These are phyloP conservation scores for Sarocladiaceae sp. DNA, from an alignment of 2,329 filamentous ascomycete genomes.

Conservation along the genomic window DNA sequence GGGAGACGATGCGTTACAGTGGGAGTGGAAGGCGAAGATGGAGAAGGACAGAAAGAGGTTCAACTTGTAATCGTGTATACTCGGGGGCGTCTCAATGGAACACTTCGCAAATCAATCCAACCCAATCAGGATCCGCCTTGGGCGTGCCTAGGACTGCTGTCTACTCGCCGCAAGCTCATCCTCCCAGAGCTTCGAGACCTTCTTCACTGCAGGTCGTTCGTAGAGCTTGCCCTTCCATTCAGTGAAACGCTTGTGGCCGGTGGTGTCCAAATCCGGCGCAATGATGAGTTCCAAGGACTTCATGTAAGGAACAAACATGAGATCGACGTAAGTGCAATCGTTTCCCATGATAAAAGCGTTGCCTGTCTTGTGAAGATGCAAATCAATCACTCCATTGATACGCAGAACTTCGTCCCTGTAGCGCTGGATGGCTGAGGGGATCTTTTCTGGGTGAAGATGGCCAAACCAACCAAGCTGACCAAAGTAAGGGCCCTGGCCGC, in stretches of 20 bases:
- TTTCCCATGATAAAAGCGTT: constrained; percentile 18
- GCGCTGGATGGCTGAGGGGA: constrained; percentile 23
- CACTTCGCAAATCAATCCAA: no score
- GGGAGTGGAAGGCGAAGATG: constrained; percentile 95
- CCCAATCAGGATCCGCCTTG: no score
- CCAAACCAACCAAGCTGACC: constrained; percentile 19
- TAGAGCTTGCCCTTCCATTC: constrained; percentile 11
- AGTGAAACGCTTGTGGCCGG: constrained; percentile 11
- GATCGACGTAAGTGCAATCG: constrained; percentile 20
- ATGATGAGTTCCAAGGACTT: neutral
- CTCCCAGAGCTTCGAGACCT: neutral
- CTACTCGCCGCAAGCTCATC: neutral
- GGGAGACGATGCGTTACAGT: constrained; percentile 74
- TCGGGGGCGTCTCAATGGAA: no score
- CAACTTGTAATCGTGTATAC: constrained; percentile 59
- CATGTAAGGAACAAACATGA: constrained; percentile 21
- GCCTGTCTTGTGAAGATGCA: constrained; percentile 16
- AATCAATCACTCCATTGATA: constrained; percentile 22
- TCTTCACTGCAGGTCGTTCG: constrained; percentile 13
- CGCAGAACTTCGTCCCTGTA: constrained; percentile 24
- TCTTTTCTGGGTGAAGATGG: constrained; percentile 16
- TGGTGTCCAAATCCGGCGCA: neutral
- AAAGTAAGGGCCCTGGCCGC: constrained; percentile 26
- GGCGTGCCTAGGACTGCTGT: neutral
- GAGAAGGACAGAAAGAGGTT: constrained; percentile 94